phyloP scores from a whole-genome alignment of 2,329 filamentous ascomycete species.

The Phyllosticta citriasiana region DNA sequence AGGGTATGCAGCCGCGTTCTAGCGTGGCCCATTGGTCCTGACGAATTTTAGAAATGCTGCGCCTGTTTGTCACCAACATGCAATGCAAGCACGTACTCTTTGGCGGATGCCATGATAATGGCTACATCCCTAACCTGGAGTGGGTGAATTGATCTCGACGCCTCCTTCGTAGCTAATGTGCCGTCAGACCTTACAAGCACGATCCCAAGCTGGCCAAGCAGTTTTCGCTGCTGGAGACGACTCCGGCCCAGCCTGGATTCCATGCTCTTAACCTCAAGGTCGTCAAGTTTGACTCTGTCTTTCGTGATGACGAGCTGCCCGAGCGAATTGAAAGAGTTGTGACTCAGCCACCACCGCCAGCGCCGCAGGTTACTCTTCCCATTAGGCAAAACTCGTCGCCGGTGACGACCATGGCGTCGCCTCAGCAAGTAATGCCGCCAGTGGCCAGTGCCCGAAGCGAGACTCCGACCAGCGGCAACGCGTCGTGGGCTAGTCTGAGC shows the following conservation, averaged over 20 bases:
- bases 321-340: slow-evolving; percentile 10
- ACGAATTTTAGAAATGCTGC: slow-evolving; percentile 30
- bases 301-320: slow-evolving; percentile 33
- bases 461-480: slow-evolving; percentile 12
- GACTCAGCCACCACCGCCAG: slow-evolving; percentile 10
- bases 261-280: slow-evolving; percentile 30
- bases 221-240: slow-evolving; percentile 37
- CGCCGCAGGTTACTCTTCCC: slow-evolving; percentile 11
- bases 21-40: not conserved
- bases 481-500: slow-evolving; percentile 36
- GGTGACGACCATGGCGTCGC: slow-evolving; percentile 5
- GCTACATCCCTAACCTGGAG: slow-evolving; percentile 36
- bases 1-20: slow-evolving; percentile 20
- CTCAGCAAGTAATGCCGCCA: slow-evolving; percentile 11
- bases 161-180: not conserved
- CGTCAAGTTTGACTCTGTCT: slow-evolving; percentile 31
- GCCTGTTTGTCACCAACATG: slow-evolving; percentile 35
- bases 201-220: slow-evolving; percentile 26
- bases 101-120: slow-evolving; percentile 38
- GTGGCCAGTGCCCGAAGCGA: slow-evolving; percentile 13
- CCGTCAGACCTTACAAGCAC: slow-evolving; percentile 29
- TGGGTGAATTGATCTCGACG: not conserved
- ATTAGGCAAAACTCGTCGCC: slow-evolving; percentile 10
- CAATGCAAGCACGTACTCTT: slow-evolving; percentile 40
- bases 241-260: slow-evolving; percentile 33